Evolutionary conservation across 2,329 filamentous ascomycete genomes (phyloP).

Genomic region (Colletotrichum sp.): DNA sequence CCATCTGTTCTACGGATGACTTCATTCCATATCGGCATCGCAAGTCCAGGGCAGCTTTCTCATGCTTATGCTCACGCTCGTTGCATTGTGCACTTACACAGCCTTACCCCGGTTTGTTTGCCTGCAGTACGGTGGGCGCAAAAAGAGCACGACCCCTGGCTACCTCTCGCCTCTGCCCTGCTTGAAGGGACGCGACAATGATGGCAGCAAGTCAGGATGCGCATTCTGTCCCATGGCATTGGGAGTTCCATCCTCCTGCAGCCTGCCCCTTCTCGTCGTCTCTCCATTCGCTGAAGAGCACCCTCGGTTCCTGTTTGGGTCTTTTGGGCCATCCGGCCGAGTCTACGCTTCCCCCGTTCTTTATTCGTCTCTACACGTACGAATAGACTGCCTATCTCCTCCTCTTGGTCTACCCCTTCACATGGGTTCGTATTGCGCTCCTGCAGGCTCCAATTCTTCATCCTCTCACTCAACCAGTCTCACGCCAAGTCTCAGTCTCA

Average conservation of each 20-base stretch:
- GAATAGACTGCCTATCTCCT: not conserved
- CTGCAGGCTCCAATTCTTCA: not conserved
- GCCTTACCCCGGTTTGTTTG: not conserved
- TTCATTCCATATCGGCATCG: not conserved
- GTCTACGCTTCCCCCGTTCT: not conserved
- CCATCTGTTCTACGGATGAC: not conserved
- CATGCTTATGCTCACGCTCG: not conserved
- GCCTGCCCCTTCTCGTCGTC: not conserved
- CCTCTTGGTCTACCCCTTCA: not conserved
- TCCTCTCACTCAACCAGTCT: not conserved
- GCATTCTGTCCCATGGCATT: not conserved
- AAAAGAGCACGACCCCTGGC: not conserved
- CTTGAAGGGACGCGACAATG: not conserved
- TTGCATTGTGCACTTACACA: not conserved
- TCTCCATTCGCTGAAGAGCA: slow-evolving; percentile 3
- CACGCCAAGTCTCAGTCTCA: not conserved
- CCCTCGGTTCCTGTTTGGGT: not conserved
- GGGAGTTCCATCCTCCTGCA: slow-evolving; percentile 2
- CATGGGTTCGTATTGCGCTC: not conserved
- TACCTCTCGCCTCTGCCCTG: not conserved
- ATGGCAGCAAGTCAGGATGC: not conserved
- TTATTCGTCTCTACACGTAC: not conserved
- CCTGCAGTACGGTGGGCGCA: not conserved
- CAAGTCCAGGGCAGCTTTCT: not conserved
- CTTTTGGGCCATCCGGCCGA: slow-evolving; percentile 11